phyloP scores from a whole-genome alignment of 2,329 filamentous ascomycete genomes.

The Aspergillus ochraceus region DNA sequence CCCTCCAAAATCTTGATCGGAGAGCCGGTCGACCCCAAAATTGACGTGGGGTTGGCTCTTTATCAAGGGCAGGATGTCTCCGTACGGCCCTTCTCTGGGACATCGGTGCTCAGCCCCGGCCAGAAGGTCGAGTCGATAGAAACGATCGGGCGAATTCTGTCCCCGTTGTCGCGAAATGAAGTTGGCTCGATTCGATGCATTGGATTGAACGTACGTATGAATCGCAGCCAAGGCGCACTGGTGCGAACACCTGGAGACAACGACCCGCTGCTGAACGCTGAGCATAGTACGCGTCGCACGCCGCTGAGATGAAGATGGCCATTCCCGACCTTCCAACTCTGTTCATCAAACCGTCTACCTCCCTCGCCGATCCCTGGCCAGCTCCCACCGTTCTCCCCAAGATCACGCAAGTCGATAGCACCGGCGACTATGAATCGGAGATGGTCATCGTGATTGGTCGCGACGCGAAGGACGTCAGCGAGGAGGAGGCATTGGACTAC shows the following conservation, averaged over 20 bases:
- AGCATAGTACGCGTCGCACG: conserved; percentile 50
- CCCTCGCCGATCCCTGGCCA: conserved; percentile 56
- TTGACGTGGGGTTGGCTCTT: conserved; percentile 60
- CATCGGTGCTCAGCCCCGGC: conserved; percentile 58
- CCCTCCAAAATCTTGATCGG: conserved; percentile 54
- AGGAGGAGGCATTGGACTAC: conserved; percentile 58
- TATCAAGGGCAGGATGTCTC: conserved; percentile 57
- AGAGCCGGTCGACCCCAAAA: conserved; percentile 52
- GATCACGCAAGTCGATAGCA: conserved; percentile 53
- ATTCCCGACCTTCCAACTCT: conserved; percentile 58
- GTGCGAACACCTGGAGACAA: not conserved
- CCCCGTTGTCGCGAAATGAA: conserved; percentile 50
- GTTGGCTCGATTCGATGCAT: conserved; percentile 61
- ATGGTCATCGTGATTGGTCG: conserved; percentile 58
- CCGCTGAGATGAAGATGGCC: conserved; percentile 53
- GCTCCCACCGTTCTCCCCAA: conserved; percentile 55
- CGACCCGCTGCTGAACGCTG: not conserved
- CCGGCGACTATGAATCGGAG: conserved; percentile 61
- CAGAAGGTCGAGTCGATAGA: conserved; percentile 46
- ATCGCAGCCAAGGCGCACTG: not conserved
- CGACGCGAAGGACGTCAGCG: conserved; percentile 55
- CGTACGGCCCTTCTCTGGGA: conserved; percentile 59
- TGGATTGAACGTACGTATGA: conserved; percentile 52
- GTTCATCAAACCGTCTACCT: conserved; percentile 59
- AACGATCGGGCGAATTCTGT: conserved; percentile 47